Base-by-base conservation (phyloP, 2,329 filamentous ascomycete genomes). In the Lojkania enalia region DNA sequence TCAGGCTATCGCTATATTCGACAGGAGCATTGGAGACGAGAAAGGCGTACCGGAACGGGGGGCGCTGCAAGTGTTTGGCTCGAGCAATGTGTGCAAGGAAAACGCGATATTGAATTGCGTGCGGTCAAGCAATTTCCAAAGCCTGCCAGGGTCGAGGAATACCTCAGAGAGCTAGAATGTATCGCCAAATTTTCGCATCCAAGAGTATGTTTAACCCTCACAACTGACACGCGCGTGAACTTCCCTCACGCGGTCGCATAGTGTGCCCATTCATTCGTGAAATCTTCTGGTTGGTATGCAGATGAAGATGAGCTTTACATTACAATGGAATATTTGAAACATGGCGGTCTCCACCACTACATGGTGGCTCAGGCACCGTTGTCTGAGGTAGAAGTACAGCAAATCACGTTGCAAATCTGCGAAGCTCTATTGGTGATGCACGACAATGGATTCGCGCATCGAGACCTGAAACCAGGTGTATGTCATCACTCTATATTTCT, bases 201-300 rank as follows among this genome's bases (percentile, higher is more conserved):
- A 2, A 41, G 33, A 18, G 52, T 48, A 33, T 27, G 45, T 38
- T 37, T 19, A 25, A 20, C 13, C 9, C 27, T 33, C 5, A 37
- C 9, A 23, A 23, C 35, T 43, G 13, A 42, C 38, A 23, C 3
- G 5, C n/a, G 7, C 13, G n/a, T n/a, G n/a, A n/a, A n/a, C n/a
- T n/a, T n/a, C n/a, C n/a, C n/a, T n/a, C n/a, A n/a, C 23, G n/a
- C 23, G n/a, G 23, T 7, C 23, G 7, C 7, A n/a, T 25, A 60
- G 51, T 63, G 56, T 35, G 40, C 47, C 18, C 16, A 39, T 5
- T 52, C 41, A 19, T 65, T 64, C 35, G 62, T 64, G 2, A 43
- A 67, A 37, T 67, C 60, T 1, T 61, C 56, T 31, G 69, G 71
- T 2, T 74, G 71, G 71, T 74, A 59, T 48, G 62, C 71, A 40